A percentile compares a stretch with the other conserved stretches of the same genome.
Conservation (phyloP, 2,329 filamentous ascomycete genomes). For the Sarocladiaceae sp. region DNA sequence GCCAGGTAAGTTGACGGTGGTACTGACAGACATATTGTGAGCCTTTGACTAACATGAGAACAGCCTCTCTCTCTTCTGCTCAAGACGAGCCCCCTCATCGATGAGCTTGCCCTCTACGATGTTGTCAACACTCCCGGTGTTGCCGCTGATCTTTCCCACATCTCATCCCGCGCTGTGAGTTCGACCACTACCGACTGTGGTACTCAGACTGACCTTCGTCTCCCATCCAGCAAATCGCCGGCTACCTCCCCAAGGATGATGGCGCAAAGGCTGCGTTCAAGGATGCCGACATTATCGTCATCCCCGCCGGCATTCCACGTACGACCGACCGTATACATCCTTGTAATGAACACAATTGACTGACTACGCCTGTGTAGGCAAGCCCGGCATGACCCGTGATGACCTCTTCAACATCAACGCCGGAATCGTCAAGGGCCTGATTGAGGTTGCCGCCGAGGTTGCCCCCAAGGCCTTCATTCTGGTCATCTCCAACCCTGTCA, state of each 20-base stretch:
- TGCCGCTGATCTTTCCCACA: slow-evolving; percentile 93
- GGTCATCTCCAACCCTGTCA: slow-evolving; percentile 99
- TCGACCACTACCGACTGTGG: slow-evolving; percentile 11
- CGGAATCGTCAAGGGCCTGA: slow-evolving; percentile 90
- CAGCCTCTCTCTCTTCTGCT: slow-evolving; percentile 94
- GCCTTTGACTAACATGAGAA: too few species aligned
- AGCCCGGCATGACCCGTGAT: slow-evolving; percentile 98
- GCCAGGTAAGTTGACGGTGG: slow-evolving; percentile 85
- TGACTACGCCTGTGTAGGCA: slow-evolving; percentile 56
- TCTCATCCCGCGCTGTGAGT: slow-evolving; percentile 78
- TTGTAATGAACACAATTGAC: slow-evolving; percentile 10
- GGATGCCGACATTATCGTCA: slow-evolving; percentile 92
- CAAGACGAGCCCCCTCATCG: slow-evolving; percentile 82
- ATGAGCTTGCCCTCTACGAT: slow-evolving; percentile 97
- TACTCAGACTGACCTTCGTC: slow-evolving; percentile 18
- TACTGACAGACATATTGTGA: too few species aligned
- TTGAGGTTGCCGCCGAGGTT: slow-evolving; percentile 81
- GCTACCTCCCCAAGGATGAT: slow-evolving; percentile 81
- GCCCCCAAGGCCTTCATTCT: slow-evolving; percentile 92
- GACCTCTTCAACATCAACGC: slow-evolving; percentile 99
- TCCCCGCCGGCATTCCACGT: slow-evolving; percentile 97
- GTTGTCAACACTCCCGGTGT: slow-evolving; percentile 98
- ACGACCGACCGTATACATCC: slow-evolving; percentile 29
- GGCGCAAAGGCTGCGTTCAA: slow-evolving; percentile 86
- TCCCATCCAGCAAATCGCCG: slow-evolving; percentile 66